phyloP scores from a whole-genome alignment of 2,329 filamentous ascomycete genomes.

The Sclerotinia sclerotiorum region DNA sequence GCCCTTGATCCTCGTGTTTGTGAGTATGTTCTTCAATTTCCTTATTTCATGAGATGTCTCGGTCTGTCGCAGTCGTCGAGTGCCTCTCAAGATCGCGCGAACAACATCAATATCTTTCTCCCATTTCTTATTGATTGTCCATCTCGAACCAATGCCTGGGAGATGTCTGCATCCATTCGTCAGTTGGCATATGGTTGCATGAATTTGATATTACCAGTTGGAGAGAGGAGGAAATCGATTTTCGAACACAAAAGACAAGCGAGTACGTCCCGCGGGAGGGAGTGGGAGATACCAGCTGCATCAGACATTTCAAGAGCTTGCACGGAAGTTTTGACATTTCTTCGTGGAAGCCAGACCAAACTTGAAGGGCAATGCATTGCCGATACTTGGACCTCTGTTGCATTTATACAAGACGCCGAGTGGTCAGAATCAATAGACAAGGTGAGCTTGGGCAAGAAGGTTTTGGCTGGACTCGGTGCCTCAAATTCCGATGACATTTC shows the following conservation, averaged over 20 bases:
- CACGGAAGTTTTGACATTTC: constrained; percentile 25
- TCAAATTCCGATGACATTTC: not conserved
- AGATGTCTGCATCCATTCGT: constrained; percentile 51
- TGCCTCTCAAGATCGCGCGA: not conserved
- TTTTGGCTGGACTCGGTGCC: constrained; percentile 4
- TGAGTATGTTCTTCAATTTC: constrained; percentile 51
- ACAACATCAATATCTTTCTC: constrained; percentile 55
- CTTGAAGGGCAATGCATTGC: constrained; percentile 25
- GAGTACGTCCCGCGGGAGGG: constrained; percentile 33
- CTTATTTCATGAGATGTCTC: constrained; percentile 28
- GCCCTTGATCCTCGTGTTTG: constrained; percentile 51
- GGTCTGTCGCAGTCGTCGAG: constrained; percentile 26
- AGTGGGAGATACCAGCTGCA: constrained; percentile 33
- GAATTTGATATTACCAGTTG: constrained; percentile 41
- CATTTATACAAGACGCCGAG: constrained; percentile 38
- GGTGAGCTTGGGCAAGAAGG: constrained; percentile 22
- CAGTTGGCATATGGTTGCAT: constrained; percentile 56
- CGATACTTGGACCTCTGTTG: constrained; percentile 35
- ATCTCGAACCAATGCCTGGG: constrained; percentile 57
- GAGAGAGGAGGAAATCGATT: constrained; percentile 30
- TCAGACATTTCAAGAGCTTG: constrained; percentile 34
- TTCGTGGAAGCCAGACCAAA: constrained; percentile 27
- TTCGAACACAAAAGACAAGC: constrained; percentile 39
- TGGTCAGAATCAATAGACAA: constrained; percentile 35
- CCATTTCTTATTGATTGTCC: constrained; percentile 61